These are phyloP conservation scores for Syzygium jambos DNA, from an alignment of 345 rosid genomes.

Conservation along the genomic window DNA sequence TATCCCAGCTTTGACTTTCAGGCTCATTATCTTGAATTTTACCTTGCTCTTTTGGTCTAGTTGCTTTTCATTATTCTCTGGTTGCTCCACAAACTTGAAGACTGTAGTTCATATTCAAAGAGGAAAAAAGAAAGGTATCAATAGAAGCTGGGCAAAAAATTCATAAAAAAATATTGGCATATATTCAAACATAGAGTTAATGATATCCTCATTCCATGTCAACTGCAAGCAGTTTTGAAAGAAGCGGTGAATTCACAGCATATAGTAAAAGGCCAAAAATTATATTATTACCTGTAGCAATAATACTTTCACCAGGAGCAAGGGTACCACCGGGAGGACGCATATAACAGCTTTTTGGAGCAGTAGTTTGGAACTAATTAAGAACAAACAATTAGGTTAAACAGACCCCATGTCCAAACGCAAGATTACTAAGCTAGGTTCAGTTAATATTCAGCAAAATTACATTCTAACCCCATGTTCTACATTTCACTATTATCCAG, in stretches of 20 bases:
- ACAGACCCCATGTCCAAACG: not conserved
- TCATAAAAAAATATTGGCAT: not conserved
- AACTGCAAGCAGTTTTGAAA: not conserved
- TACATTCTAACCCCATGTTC: not conserved
- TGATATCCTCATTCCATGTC: not conserved
- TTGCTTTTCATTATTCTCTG: constrained; percentile 77
- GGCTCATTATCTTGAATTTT: constrained; percentile 94
- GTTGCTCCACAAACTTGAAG: constrained; percentile 91
- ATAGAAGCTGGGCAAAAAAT: not conserved
- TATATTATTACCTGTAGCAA: constrained; percentile 63
- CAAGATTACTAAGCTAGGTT: not conserved
- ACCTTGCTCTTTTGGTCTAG: constrained; percentile 73
- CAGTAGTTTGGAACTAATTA: constrained; percentile 90
- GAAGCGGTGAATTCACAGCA: not conserved
- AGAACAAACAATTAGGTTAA: not conserved
- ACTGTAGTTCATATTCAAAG: constrained; percentile 26
- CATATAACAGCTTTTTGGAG: constrained; percentile 97
- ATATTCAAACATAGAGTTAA: not conserved
- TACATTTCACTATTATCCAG: not conserved
- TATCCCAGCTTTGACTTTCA: constrained; percentile 71
- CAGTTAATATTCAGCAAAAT: not conserved
- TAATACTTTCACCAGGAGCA: constrained; percentile 82
- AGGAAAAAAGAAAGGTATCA: not conserved
- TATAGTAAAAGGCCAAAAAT: not conserved
- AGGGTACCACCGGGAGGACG: constrained; percentile 95